Percentiles rank a stretch among this genome's conserved stretches.
Evolutionary conservation across 192 early-diverging fungal species (phyloP).

Genomic region (Coemansia nantahalensis): DNA sequence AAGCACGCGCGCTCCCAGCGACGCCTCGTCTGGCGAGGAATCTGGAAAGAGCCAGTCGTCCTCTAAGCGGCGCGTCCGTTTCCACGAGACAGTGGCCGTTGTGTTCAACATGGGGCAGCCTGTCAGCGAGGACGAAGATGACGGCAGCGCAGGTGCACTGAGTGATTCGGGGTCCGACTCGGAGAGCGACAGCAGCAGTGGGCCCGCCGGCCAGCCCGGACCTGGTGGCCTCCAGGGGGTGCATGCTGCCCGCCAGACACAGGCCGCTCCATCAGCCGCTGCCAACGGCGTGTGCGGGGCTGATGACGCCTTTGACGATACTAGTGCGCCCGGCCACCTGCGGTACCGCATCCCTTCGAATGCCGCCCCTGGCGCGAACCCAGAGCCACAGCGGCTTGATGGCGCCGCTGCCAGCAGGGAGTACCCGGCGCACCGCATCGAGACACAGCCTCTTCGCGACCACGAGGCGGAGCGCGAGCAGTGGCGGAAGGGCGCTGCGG

Average conservation of each 20-base stretch:
- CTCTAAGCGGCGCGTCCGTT: slow-evolving; percentile 45
- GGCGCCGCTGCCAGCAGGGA: too few relatives aligned
- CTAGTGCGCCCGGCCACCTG: slow-evolving; percentile 12
- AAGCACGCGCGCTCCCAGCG: slow-evolving; percentile 1
- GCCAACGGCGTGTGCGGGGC: neutral
- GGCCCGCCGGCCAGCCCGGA: slow-evolving; percentile 21
- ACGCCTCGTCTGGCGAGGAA: slow-evolving; percentile 33
- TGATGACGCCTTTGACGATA: slow-evolving; percentile 45
- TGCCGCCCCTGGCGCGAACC: neutral
- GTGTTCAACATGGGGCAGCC: slow-evolving; percentile 39
- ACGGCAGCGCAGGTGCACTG: neutral
- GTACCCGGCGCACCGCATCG: slow-evolving; percentile 32
- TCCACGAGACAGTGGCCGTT: slow-evolving; percentile 50
- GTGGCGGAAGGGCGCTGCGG: neutral
- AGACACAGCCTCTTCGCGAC: slow-evolving; percentile 50
- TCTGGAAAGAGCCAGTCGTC: slow-evolving; percentile 47
- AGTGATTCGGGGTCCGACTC: too few relatives aligned
- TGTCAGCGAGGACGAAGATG: slow-evolving; percentile 18
- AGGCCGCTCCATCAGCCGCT: too few relatives aligned
- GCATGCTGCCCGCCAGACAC: too few relatives aligned
- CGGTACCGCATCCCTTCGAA: slow-evolving; percentile 27
- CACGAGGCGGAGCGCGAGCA: slow-evolving; percentile 51
- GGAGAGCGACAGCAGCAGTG: slow-evolving; percentile 47
- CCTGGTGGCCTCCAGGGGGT: too few relatives aligned
- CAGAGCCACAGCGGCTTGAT: slow-evolving; percentile 21